A percentile compares a stretch with the other conserved stretches of the same genome.
These are phyloP conservation scores for Polytrichum formosum DNA, from an alignment of 225 moss, liverwort and hornwort species.

Conservation along the genomic window DNA sequence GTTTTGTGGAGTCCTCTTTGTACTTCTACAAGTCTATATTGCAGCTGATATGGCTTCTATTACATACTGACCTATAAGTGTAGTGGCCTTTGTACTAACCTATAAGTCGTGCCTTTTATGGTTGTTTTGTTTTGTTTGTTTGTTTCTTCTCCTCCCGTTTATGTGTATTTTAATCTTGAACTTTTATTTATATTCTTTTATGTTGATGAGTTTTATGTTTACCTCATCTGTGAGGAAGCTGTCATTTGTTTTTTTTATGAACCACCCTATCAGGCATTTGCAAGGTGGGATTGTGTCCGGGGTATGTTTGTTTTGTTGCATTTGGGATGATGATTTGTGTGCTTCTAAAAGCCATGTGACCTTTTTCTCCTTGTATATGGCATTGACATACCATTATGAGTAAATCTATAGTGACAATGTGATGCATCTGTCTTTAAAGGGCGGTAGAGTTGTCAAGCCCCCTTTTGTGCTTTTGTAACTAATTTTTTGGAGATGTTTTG, in stretches of 20 bases:
- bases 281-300: constrained; percentile 66
- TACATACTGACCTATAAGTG: no score
- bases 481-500: not conserved
- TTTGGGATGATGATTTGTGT: constrained; percentile 10
- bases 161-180: no score
- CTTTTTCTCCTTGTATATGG: constrained; percentile 8
- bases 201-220: no score
- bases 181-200: no score
- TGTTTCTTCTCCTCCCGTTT: no score
- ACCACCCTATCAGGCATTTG: constrained; percentile 66
- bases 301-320: constrained; percentile 26
- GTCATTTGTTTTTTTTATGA: constrained; percentile 22
- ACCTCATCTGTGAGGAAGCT: no score
- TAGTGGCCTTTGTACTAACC: no score
- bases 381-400: constrained; percentile 11
- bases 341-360: constrained; percentile 15
- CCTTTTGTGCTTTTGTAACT: not conserved
- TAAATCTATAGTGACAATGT: not conserved
- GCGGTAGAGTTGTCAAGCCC: not conserved
- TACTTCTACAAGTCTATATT: no score
- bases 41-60: no score
- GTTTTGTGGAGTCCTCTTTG: no score
- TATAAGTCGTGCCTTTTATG: no score
- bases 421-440: not conserved
- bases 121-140: no score